Conservation (phyloP, 768 basidiomycete genomes). For the Jaapia argillacea region DNA sequence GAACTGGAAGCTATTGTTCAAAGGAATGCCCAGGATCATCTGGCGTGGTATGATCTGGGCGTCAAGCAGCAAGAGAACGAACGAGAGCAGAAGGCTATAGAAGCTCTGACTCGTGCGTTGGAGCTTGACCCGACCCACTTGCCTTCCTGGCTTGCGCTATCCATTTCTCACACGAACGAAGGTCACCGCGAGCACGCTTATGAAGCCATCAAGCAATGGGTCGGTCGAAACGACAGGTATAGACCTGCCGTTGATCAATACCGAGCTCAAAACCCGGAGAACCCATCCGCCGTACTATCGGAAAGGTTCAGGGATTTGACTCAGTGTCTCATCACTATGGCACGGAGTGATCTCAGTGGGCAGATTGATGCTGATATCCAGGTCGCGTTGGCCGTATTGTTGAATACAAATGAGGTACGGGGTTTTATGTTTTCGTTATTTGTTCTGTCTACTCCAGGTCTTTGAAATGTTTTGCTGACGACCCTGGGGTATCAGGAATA, state of each 20-base stretch:
- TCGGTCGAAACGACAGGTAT: slow-evolving; percentile 52
- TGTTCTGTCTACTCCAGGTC: neutral
- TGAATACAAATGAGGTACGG: slow-evolving; percentile 84
- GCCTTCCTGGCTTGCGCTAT: slow-evolving; percentile 83
- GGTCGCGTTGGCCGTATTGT: slow-evolving; percentile 84
- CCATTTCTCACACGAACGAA: slow-evolving; percentile 89
- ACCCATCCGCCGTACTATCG: slow-evolving; percentile 18
- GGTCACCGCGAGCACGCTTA: slow-evolving; percentile 64
- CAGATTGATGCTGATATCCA: slow-evolving; percentile 91
- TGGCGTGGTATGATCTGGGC: slow-evolving; percentile 86
- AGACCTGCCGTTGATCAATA: slow-evolving; percentile 31
- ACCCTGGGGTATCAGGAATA: slow-evolving; percentile 56
- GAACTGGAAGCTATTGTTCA: slow-evolving; percentile 88
- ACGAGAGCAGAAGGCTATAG: slow-evolving; percentile 82
- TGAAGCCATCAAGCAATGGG: slow-evolving; percentile 81
- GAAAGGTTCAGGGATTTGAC: slow-evolving; percentile 48
- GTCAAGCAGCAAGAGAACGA: slow-evolving; percentile 98
- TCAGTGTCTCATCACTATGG: slow-evolving; percentile 76
- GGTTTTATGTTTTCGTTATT: neutral
- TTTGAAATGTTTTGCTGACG: neutral
- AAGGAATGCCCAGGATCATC: slow-evolving; percentile 55
- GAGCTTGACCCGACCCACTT: slow-evolving; percentile 71
- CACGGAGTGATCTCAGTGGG: slow-evolving; percentile 41
- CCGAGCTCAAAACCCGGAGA: slow-evolving; percentile 20
- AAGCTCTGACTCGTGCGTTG: slow-evolving; percentile 72